Conservation (phyloP, 345 rosid genomes). For the Cardiospermum halicacabum region DNA sequence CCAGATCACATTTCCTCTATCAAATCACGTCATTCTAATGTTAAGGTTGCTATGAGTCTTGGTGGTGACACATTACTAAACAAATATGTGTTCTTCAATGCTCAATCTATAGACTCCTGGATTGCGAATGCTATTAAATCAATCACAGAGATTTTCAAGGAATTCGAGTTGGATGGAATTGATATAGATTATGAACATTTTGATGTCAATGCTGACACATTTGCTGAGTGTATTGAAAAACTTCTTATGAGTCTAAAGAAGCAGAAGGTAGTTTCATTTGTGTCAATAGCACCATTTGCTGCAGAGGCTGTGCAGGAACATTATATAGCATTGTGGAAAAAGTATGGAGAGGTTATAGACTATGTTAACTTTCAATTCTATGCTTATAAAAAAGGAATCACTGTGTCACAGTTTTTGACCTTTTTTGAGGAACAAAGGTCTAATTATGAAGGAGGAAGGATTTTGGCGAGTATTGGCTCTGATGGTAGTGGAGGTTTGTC, state of each 20-base stretch:
- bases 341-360: slow-evolving; percentile 51
- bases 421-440: slow-evolving; percentile 30
- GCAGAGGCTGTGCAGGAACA: slow-evolving; percentile 32
- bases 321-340: slow-evolving; percentile 51
- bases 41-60: slow-evolving; percentile 53
- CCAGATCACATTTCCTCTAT: slow-evolving; percentile 33
- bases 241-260: slow-evolving; percentile 34
- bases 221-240: slow-evolving; percentile 49
- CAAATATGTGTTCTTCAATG: slow-evolving; percentile 21
- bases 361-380: slow-evolving; percentile 61
- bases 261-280: slow-evolving; percentile 27
- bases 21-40: slow-evolving; percentile 30
- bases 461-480: slow-evolving; percentile 43
- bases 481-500: slow-evolving; percentile 43
- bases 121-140: slow-evolving; percentile 41
- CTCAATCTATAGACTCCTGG: slow-evolving; percentile 43
- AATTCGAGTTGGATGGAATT: slow-evolving; percentile 42
- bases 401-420: slow-evolving; percentile 32
- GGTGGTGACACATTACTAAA: slow-evolving; percentile 39
- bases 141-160: slow-evolving; percentile 27
- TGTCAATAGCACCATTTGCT: slow-evolving; percentile 54
- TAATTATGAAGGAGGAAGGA: slow-evolving; percentile 39
- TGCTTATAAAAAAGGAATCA: slow-evolving; percentile 39
- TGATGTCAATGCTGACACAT: slow-evolving; percentile 39
- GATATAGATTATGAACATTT: slow-evolving; percentile 59